phyloP scores from a whole-genome alignment of 257 asterid genomes.

The Solanum infundibuliforme region DNA sequence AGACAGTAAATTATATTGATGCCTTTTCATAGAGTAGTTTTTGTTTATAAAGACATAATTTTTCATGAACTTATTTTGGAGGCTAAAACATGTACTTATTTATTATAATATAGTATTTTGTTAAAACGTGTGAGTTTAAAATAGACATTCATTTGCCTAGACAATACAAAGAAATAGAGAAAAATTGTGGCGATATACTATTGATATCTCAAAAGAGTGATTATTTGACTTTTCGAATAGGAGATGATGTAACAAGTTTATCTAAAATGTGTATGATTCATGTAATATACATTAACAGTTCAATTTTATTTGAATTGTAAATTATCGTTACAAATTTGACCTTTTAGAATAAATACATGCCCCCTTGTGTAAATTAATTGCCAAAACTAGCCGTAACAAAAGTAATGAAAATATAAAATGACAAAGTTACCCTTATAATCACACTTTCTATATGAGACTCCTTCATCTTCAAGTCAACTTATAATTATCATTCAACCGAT shows the following conservation, averaged over 20 bases:
- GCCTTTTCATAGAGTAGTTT: neutral
- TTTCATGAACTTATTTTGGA: neutral
- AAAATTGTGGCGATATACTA: neutral
- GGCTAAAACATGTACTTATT: neutral
- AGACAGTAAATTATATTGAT: neutral
- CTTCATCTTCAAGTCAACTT: neutral
- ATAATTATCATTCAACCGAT: neutral
- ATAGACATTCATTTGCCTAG: neutral
- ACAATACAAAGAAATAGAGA: neutral
- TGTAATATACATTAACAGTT: too few relatives aligned
- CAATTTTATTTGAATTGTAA: too few relatives aligned
- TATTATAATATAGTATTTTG: neutral
- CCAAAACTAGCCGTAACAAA: neutral
- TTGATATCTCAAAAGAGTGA: too few relatives aligned
- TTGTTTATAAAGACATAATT: neutral
- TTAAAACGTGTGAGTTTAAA: neutral
- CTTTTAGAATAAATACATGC: too few relatives aligned
- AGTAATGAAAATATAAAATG: neutral
- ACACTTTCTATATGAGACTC: neutral
- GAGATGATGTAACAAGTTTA: neutral
- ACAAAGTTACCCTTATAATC: neutral
- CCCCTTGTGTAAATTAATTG: neutral
- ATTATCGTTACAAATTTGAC: too few relatives aligned
- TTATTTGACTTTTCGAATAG: neutral
- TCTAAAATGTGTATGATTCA: neutral